Conservation (phyloP, 2,329 filamentous ascomycete genomes). For the Periconia sp. region DNA sequence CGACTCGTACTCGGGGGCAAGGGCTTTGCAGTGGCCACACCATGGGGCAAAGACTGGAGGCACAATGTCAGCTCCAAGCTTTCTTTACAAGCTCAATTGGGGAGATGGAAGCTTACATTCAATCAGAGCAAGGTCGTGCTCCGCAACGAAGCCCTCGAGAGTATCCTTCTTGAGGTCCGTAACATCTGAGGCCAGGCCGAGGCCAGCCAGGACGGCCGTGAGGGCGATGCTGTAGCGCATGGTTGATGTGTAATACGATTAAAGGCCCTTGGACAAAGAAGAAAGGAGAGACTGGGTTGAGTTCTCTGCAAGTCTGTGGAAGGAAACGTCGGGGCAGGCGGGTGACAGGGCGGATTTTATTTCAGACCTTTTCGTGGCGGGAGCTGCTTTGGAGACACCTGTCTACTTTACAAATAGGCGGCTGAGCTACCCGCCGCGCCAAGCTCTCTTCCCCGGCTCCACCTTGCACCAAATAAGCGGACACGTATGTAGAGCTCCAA, state of each 20-base stretch:
- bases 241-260: slow-evolving; percentile 16
- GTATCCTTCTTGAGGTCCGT: slow-evolving; percentile 81
- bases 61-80: slow-evolving; percentile 47
- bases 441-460: slow-evolving; percentile 21
- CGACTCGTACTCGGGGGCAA: slow-evolving; percentile 90
- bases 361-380: slow-evolving; percentile 23
- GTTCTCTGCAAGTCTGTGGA: slow-evolving; percentile 27
- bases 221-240: slow-evolving; percentile 45
- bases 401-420: slow-evolving; percentile 15
- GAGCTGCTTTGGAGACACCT: slow-evolving; percentile 21
- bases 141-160: slow-evolving; percentile 84
- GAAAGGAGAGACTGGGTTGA: slow-evolving; percentile 9
- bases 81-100: neutral
- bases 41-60: slow-evolving; percentile 85
- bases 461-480: slow-evolving; percentile 4
- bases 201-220: slow-evolving; percentile 59
- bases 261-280: slow-evolving; percentile 1
- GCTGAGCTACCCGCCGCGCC: slow-evolving; percentile 12
- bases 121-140: slow-evolving; percentile 87
- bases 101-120: slow-evolving; percentile 74
- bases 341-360: slow-evolving; percentile 14
- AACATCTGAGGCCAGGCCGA: slow-evolving; percentile 78
- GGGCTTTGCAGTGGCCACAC: slow-evolving; percentile 98
- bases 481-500: too few species aligned
- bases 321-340: slow-evolving; percentile 21